Evolutionary conservation across 495 filamentous ascomycete species (phyloP).

Genomic region (Podospora sp.): DNA sequence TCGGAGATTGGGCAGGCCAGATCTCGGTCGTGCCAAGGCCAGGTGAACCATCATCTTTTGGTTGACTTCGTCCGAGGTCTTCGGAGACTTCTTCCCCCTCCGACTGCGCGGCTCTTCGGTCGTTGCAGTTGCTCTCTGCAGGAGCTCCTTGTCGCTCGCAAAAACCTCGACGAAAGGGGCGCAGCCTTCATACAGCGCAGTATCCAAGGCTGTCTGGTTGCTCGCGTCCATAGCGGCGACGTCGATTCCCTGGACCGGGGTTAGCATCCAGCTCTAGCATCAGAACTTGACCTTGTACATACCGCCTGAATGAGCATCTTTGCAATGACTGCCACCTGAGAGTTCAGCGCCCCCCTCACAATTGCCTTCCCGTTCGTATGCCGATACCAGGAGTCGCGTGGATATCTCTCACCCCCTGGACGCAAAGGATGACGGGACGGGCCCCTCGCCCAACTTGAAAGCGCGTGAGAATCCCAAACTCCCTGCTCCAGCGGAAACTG

Average conservation of each 20-base stretch:
- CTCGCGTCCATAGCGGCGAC: not conserved
- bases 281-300: no score
- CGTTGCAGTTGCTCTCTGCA: not conserved
- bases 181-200: slow-evolving; percentile 13
- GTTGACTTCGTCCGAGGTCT: not conserved
- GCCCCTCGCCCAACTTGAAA: not conserved
- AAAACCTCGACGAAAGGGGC: slow-evolving; percentile 13
- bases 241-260: not conserved
- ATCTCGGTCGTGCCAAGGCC: not conserved
- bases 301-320: not conserved
- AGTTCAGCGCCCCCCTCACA: not conserved
- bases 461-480: not conserved
- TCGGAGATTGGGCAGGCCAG: not conserved
- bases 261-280: no score
- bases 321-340: not conserved
- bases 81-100: not conserved
- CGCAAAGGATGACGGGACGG: not conserved
- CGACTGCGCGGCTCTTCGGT: not conserved
- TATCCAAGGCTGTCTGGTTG: slow-evolving; percentile 14
- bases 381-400: not conserved
- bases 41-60: not conserved
- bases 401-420: not conserved
- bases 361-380: not conserved
- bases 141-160: slow-evolving; percentile 17
- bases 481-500: not conserved